phyloP scores from a whole-genome alignment of 257 asterid genomes.

The Solanum pinnatisectum region DNA sequence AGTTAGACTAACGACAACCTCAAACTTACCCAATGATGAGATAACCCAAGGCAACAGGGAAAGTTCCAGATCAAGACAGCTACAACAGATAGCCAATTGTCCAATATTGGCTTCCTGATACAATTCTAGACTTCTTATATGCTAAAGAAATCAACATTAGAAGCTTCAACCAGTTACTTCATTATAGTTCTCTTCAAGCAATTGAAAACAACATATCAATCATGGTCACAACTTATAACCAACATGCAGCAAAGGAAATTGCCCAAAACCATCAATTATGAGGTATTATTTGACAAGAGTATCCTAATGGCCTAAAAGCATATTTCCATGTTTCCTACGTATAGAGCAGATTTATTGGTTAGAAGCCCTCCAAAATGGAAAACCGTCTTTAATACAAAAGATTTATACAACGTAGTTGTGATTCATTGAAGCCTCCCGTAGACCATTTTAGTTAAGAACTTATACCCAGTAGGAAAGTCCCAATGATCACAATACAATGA shows the following conservation, averaged over 20 bases:
- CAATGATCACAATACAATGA: background rate
- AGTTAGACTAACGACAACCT: background rate
- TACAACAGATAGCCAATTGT: background rate
- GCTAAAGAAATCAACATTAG: background rate
- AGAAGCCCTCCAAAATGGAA: background rate
- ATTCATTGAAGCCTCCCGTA: background rate
- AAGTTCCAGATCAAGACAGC: background rate
- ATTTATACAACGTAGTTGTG: background rate
- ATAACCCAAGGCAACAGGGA: background rate
- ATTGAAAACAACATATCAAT: background rate
- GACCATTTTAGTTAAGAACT: background rate
- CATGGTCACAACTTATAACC: background rate
- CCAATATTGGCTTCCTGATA: background rate
- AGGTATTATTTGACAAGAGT: background rate
- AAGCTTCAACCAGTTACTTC: background rate
- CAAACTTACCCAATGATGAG: background rate
- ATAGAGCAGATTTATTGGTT: background rate
- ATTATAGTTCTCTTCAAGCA: background rate
- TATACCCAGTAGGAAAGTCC: background rate
- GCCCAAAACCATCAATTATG: background rate
- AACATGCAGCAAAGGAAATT: background rate
- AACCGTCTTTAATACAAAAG: background rate
- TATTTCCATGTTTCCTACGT: background rate
- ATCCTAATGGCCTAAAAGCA: background rate
- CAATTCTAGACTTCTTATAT: background rate